Evolutionary conservation across 306 rosid genomes (phyloP).

Genomic region (Benincasa hispida): DNA sequence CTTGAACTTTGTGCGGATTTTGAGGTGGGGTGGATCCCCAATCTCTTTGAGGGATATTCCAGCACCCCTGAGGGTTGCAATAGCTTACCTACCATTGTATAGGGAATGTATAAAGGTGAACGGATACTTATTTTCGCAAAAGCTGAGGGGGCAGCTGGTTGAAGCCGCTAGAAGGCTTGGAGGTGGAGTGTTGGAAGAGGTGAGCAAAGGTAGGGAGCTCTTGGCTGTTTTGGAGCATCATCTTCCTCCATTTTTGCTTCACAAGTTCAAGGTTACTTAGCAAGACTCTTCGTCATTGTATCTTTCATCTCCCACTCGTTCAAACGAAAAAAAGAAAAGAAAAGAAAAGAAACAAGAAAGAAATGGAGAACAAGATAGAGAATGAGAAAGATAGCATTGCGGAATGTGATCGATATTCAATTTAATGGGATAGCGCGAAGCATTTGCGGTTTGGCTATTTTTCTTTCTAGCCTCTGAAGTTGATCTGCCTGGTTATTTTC

Average conservation of each 20-base stretch:
- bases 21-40: slow-evolving; percentile 64
- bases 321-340: too few relatives aligned
- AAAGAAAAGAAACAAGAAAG: not conserved
- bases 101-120: slow-evolving; percentile 59
- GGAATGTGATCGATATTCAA: not conserved
- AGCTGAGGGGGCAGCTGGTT: slow-evolving; percentile 68
- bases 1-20: slow-evolving; percentile 54
- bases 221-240: slow-evolving; percentile 66
- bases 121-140: slow-evolving; percentile 63
- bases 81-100: slow-evolving; percentile 75
- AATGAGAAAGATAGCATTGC: not conserved
- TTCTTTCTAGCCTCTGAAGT: not conserved
- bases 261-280: slow-evolving; percentile 21
- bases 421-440: not conserved
- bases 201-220: slow-evolving; percentile 47
- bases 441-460: not conserved
- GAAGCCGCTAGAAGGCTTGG: slow-evolving; percentile 73
- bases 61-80: slow-evolving; percentile 45
- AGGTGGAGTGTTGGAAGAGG: slow-evolving; percentile 38
- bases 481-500: slow-evolving; percentile 1
- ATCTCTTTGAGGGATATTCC: slow-evolving; percentile 78
- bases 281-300: slow-evolving; percentile 1
- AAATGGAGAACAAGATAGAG: not conserved
- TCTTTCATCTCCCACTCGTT: slow-evolving; percentile 1
- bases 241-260: slow-evolving; percentile 60